phyloP scores from a whole-genome alignment of 257 asterid genomes.

The Knoxia roxburghii region DNA sequence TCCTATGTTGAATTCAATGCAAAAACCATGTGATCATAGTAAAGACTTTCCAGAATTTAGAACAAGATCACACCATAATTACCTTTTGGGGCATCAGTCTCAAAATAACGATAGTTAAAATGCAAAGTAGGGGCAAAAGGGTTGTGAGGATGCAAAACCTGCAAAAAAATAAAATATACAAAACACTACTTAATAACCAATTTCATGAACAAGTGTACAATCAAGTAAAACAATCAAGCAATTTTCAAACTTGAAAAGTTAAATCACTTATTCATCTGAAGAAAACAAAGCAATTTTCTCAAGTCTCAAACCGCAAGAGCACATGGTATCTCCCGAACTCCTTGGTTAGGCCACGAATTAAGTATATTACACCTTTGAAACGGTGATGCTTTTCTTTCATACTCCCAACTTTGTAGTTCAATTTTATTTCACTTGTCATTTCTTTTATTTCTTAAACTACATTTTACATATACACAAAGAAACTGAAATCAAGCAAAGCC shows the following conservation, averaged over 20 bases:
- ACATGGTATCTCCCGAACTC: background rate
- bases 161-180: slow-evolving; percentile 18
- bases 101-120: slow-evolving; percentile 90
- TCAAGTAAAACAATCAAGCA: background rate
- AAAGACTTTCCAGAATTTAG: background rate
- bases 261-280: too few relatives aligned
- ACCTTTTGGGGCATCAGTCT: slow-evolving; percentile 96
- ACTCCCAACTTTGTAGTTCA: background rate
- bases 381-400: background rate
- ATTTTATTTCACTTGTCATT: too few relatives aligned
- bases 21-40: background rate
- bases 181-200: background rate
- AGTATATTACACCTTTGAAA: background rate
- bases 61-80: background rate
- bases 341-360: background rate
- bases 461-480: too few relatives aligned
- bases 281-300: background rate
- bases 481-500: too few relatives aligned
- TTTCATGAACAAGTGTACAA: background rate
- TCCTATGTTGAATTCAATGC: background rate
- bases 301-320: background rate
- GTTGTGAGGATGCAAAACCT: slow-evolving; percentile 95
- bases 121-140: slow-evolving; percentile 98
- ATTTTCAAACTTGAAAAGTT: too few relatives aligned
- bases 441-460: too few relatives aligned